Percentiles rank a stretch among this genome's conserved stretches.
These are phyloP conservation scores for Podospora sp. DNA, from an alignment of 495 filamentous ascomycete species.

Conservation along the genomic window DNA sequence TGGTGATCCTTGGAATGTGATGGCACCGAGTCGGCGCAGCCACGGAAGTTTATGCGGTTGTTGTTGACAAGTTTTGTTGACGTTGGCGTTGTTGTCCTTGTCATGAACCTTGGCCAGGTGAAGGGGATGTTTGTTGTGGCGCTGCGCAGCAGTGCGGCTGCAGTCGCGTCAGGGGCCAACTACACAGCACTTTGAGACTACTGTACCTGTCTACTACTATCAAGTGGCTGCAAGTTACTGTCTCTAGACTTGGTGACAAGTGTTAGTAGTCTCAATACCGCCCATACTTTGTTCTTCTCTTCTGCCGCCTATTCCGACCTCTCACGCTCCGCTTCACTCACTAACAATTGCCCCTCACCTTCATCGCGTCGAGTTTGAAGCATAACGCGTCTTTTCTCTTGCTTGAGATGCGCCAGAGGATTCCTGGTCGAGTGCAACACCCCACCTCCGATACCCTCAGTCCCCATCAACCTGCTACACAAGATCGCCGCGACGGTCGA, in stretches of 20 bases:
- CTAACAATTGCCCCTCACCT: neutral
- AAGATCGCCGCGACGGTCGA: slow-evolving; percentile 13
- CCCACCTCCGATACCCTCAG: neutral
- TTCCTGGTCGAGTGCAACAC: slow-evolving; percentile 3
- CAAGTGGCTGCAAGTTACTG: too few relatives aligned
- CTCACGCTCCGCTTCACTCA: neutral
- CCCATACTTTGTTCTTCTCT: neutral
- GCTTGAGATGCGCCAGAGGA: neutral
- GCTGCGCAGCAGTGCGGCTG: neutral
- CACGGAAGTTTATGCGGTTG: slow-evolving; percentile 13
- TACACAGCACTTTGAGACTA: too few relatives aligned
- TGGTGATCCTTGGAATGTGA: neutral
- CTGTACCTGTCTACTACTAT: too few relatives aligned
- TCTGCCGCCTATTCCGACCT: neutral
- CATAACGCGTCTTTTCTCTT: neutral
- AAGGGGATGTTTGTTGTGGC: neutral
- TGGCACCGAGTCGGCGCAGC: slow-evolving; percentile 1
- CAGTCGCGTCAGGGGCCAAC: too few relatives aligned
- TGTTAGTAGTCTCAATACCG: too few relatives aligned
- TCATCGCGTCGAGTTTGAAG: neutral
- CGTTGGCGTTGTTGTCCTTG: neutral
- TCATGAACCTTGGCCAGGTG: neutral
- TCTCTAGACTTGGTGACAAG: neutral
- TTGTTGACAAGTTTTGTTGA: neutral
- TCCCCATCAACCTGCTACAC: slow-evolving; percentile 16